These are phyloP conservation scores for Inonotus hispidus DNA, from an alignment of 1,284 basidiomycete species.

Conservation along the genomic window DNA sequence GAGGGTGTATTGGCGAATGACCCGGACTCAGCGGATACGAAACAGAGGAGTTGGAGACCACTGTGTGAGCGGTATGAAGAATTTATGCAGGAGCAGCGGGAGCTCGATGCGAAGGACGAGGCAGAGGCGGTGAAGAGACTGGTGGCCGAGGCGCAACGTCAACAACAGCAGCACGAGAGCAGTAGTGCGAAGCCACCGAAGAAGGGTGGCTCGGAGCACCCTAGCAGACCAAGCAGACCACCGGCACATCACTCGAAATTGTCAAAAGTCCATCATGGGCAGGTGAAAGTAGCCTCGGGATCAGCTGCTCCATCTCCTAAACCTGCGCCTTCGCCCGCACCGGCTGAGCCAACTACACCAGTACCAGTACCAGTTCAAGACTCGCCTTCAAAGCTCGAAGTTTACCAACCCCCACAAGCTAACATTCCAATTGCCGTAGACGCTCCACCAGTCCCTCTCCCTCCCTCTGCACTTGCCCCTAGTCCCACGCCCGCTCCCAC, in stretches of 20 bases:
- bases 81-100: conserved; percentile 74
- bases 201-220: not conserved
- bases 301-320: not conserved
- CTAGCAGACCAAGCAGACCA: not conserved
- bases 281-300: not conserved
- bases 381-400: not conserved
- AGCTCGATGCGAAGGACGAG: conserved; percentile 63
- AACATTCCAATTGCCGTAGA: not conserved
- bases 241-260: not conserved
- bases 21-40: conserved; percentile 18
- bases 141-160: conserved; percentile 26
- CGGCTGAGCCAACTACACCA: not conserved
- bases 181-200: not conserved
- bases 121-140: conserved; percentile 41
- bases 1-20: conserved; percentile 48
- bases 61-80: conserved; percentile 73
- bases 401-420: not conserved
- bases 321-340: conserved; percentile 1
- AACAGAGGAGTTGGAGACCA: conserved; percentile 60
- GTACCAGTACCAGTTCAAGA: not conserved
- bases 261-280: not conserved
- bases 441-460: not conserved
- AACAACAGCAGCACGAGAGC: conserved; percentile 24
- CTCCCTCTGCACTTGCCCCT: not conserved
- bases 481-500: not conserved